Percentiles rank a stretch among this genome's conserved stretches.
These are phyloP conservation scores for Ogataea neopini DNA, from an alignment of 805 yeast species.

Conservation along the genomic window DNA sequence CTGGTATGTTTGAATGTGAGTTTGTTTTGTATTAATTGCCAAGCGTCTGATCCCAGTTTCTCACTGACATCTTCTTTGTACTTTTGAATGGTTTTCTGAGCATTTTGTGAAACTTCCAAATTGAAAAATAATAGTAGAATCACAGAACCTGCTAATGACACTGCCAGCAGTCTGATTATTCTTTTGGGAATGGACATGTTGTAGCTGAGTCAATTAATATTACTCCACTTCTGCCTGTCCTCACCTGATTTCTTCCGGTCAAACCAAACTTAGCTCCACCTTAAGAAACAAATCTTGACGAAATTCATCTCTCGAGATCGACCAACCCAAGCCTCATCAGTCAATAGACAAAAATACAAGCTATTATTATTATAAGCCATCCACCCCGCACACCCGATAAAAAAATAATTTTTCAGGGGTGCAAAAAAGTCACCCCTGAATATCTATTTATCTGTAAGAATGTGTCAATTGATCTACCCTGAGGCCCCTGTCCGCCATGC, in stretches of 20 bases:
- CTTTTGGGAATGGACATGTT: constrained; percentile 15
- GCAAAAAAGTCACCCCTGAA: neutral
- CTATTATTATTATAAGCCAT: constrained; percentile 6
- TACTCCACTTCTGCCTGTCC: no score
- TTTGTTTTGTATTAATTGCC: neutral
- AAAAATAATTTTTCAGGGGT: constrained; percentile 4
- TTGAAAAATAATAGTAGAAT: constrained; percentile 12
- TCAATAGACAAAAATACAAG: neutral
- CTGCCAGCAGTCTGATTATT: constrained; percentile 12
- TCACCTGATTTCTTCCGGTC: no score
- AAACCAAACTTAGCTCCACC: no score
- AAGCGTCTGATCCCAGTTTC: neutral
- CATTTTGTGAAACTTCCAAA: neutral
- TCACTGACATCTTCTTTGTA: neutral
- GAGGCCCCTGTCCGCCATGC: neutral
- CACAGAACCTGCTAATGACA: constrained; percentile 9
- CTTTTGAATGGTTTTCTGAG: neutral
- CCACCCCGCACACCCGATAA: neutral
- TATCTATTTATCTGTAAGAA: no score
- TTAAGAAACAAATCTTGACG: no score
- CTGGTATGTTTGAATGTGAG: constrained; percentile 20
- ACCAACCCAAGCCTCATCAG: constrained; percentile 1
- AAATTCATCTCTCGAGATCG: neutral
- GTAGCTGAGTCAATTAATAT: no score
- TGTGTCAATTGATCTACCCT: no score